Evolutionary conservation across 2,329 filamentous ascomycete genomes (phyloP), one percentile per base, ranked within the genome.

Genomic region (Drechslerella coelobrocha): DNA sequence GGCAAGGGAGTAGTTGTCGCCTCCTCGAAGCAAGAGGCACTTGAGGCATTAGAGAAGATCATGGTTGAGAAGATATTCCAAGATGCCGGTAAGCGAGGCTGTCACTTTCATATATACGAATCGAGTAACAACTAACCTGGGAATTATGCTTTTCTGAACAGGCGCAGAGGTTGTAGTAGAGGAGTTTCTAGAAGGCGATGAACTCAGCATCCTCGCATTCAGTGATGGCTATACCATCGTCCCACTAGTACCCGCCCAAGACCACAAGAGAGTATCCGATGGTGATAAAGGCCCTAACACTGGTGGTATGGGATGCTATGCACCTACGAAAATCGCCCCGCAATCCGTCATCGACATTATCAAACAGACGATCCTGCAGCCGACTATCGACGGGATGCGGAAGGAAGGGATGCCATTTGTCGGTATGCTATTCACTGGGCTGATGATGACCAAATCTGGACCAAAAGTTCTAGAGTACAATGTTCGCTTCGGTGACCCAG

Each of bases 291-390:
- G 94, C 1, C 90, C 92, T 37, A 97, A 97, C 81, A 97, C 94
- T 1, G 94, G 93, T 68, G 94, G 94, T 41, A 97, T 97, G 94
- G 94, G 94, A 55, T 96, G 92, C 78, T 97, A 97, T 79, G 92
- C 92, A 14, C 90, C 90, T n/a, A 95, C 92, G 1, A 89, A 86
- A 73, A 88, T 92, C 75, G 88, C 89, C 27, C 89, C 88, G 0
- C 85, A 87, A 55, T 86, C 88, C 72, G 83, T 96, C n/a, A 84
- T 94, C 17, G 88, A 88, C 17, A 84, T 87, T 71, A 87, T 99
- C 72, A 89, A 97, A 77, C 83, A 84, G 61, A 89, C 89, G 31
- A 89, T 97, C 60, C 84, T 97, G n/a, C 86, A 92, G 78, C 92
- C 93, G 5, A 97, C 92, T 1, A 86, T 97, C 71, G 85, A 91